A percentile compares a stretch with the other conserved stretches of the same genome.
Conservation (phyloP, 257 asterid species). For the Salvia miltiorrhiza region DNA sequence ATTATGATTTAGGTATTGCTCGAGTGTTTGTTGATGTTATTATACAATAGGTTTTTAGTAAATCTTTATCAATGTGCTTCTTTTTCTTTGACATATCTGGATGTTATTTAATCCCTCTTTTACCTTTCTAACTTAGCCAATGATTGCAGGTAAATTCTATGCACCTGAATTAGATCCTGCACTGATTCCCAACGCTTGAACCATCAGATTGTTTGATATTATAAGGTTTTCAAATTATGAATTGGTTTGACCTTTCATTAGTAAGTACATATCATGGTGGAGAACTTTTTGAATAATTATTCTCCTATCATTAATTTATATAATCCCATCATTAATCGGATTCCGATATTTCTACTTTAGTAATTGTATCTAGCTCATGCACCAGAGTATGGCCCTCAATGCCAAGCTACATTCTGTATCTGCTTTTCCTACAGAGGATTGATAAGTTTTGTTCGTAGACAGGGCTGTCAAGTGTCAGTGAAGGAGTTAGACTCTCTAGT, state of each 20-base stretch:
- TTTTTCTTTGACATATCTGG: too few species aligned
- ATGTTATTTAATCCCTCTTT: background rate
- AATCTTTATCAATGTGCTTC: background rate
- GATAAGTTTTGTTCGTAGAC: conserved; percentile 48
- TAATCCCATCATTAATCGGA: background rate
- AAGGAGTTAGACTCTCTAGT: conserved; percentile 63
- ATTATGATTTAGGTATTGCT: conserved; percentile 11
- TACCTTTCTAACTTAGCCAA: conserved; percentile 5
- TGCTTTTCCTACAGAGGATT: conserved; percentile 27
- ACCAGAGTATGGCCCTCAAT: conserved; percentile 14
- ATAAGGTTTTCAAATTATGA: background rate
- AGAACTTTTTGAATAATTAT: background rate
- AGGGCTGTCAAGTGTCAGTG: conserved; percentile 77
- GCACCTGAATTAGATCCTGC: background rate
- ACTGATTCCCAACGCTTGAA: background rate
- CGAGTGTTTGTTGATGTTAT: background rate
- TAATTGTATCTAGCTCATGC: background rate
- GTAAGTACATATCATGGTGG: background rate
- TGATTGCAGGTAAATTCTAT: background rate
- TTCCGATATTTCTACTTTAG: conserved; percentile 5
- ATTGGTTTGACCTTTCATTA: background rate
- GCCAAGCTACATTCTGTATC: conserved; percentile 14
- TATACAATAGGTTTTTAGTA: background rate
- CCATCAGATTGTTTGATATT: background rate
- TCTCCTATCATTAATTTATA: background rate